Percentiles rank a stretch among this genome's conserved stretches.
These are phyloP conservation scores for Suillus placidus DNA, from an alignment of 768 basidiomycete genomes.

Conservation along the genomic window DNA sequence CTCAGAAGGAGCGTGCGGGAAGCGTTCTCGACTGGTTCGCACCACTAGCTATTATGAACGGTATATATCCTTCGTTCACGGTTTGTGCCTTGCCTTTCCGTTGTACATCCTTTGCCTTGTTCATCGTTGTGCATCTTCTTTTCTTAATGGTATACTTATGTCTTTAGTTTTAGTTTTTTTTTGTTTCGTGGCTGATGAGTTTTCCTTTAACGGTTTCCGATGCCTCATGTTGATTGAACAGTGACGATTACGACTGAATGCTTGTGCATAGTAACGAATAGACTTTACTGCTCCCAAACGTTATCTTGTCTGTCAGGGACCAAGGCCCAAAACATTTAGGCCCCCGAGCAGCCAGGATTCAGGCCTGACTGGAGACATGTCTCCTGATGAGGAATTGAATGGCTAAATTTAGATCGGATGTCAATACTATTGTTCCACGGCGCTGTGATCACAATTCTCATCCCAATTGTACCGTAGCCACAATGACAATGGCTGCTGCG, in stretches of 20 bases:
- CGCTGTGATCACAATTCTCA: not conserved
- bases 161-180: constrained; percentile 1
- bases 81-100: not conserved
- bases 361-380: too few relatives aligned
- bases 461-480: not conserved
- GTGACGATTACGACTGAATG: constrained; percentile 1
- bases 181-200: not conserved
- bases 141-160: constrained; percentile 6
- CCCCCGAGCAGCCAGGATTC: too few relatives aligned
- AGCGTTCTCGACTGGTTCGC: constrained; percentile 71
- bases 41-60: constrained; percentile 32
- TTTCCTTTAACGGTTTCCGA: constrained; percentile 1
- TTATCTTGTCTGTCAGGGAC: too few relatives aligned
- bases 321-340: too few relatives aligned
- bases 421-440: constrained; percentile 10
- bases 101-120: constrained; percentile 9
- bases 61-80: constrained; percentile 11
- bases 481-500: constrained; percentile 5
- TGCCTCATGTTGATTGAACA: not conserved
- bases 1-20: constrained; percentile 81
- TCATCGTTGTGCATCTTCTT: constrained; percentile 15
- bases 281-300: not conserved
- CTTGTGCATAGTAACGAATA: constrained; percentile 3
- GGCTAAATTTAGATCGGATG: not conserved
- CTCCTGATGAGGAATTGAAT: not conserved